phyloP scores from a whole-genome alignment of 257 asterid genomes.

The Nicotiana attenuata region DNA sequence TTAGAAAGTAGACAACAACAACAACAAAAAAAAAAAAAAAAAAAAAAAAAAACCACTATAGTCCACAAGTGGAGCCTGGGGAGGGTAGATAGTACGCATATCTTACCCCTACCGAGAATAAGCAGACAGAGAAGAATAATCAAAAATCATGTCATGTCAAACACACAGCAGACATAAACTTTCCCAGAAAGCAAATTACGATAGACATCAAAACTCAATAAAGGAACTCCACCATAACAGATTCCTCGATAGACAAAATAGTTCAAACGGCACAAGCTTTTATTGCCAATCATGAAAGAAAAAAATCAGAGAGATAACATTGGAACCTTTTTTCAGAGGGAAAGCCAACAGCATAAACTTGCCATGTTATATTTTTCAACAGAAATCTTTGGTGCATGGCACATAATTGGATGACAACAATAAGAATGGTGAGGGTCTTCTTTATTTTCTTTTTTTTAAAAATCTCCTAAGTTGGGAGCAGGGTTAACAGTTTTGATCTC shows the following conservation, averaged over 20 bases:
- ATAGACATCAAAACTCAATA: neutral
- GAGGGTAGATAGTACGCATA: too few relatives aligned
- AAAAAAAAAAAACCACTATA: too few relatives aligned
- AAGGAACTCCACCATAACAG: neutral
- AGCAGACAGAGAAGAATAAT: neutral
- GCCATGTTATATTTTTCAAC: neutral
- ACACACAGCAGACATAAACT: neutral
- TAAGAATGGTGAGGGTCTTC: neutral
- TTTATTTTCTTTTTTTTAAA: neutral
- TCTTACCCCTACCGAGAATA: too few relatives aligned
- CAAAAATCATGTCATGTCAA: neutral
- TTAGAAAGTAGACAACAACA: neutral
- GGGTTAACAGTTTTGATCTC: neutral
- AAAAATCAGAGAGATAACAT: neutral
- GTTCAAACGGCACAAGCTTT: neutral
- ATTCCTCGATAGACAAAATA: neutral
- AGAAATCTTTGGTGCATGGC: neutral
- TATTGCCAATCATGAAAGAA: neutral
- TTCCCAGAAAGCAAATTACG: too few relatives aligned
- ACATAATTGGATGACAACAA: neutral
- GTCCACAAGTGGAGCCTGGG: too few relatives aligned
- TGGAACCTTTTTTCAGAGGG: neutral
- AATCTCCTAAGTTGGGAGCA: neutral
- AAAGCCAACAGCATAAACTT: neutral
- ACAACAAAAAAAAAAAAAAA: too few relatives aligned